Base-by-base conservation (phyloP, 2,329 filamentous ascomycete genomes). In the Aureobasidium subglaciale region DNA sequence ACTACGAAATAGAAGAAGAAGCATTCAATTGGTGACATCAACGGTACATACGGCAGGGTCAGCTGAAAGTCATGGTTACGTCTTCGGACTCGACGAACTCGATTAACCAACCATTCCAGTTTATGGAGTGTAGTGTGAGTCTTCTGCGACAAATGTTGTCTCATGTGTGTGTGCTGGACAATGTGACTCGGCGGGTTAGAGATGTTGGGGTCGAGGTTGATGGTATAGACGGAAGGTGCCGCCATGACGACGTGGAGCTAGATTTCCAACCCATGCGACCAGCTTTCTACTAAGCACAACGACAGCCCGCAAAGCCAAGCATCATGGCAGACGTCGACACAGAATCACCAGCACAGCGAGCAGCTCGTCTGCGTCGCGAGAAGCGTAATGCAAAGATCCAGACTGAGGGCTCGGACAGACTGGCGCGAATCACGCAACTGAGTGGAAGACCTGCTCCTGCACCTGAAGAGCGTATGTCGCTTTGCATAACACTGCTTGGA, bases 321-420 rank as follows among this genome's bases (percentile, higher is more conserved):
- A 58, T 52, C 11, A 60, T 64, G 43, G 58, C 63, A 10, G 61
- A 63, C 46, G 57, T 59, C 40, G 62, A 62, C 20, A 59, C 58
- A 8, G 72, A 72, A 57, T 73, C 74, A 7, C 70, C 74, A 2
- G 71, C 70, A 10, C 76, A 78, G 63, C 64, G 70, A 57, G 84
- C 89, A 70, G 85, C 85, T 34, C 83, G 87, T 43, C 76, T 89
- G 57, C 85, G 88, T 63, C 88, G 90, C 70, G 87, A 91, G 69
- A 83, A 87, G 35, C 81, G 88, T 46, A 85, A 90, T 68, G 87
- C 87, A 57, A 92, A 91, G 76, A 84, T 91, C 71, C 82, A 80
- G 64, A 82, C 84, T 48, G 84, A 85, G 58, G 88, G 86, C 56
- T 81, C 83, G 16, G 79, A 83, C 35, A 76, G 88, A 59, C 72